These are phyloP conservation scores for Pyrenula massariospora DNA, from an alignment of 495 filamentous ascomycete genomes.

Conservation along the genomic window DNA sequence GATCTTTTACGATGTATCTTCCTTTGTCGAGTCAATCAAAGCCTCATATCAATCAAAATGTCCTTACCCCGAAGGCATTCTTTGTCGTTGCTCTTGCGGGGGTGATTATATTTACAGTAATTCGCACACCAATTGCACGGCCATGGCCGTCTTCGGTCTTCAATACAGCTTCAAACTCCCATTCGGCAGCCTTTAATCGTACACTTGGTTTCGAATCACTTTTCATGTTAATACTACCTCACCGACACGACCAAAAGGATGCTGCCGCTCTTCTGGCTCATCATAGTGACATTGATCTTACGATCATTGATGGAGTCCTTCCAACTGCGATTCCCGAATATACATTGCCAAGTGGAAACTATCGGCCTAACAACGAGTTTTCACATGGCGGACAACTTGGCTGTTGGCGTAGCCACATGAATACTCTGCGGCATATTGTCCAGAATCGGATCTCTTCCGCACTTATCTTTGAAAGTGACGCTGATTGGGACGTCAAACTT, in stretches of 20 bases:
- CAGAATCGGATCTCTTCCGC: slow-evolving; percentile 30
- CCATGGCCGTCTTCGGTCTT: not conserved
- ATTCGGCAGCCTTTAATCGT: not conserved
- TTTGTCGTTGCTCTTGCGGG: not conserved
- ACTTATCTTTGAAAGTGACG: slow-evolving; percentile 44
- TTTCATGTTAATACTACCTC: slow-evolving; percentile 22
- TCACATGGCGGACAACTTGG: slow-evolving; percentile 6
- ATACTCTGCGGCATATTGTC: slow-evolving; percentile 25
- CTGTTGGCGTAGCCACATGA: slow-evolving; percentile 23
- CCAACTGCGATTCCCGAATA: slow-evolving; percentile 15
- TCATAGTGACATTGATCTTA: slow-evolving; percentile 34
- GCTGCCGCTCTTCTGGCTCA: slow-evolving; percentile 41
- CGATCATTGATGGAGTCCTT: slow-evolving; percentile 9
- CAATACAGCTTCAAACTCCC: not conserved
- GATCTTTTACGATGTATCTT: not conserved
- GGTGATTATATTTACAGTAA: not conserved
- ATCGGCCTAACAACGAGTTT: not conserved
- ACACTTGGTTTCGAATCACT: not conserved
- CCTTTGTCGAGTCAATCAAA: not conserved
- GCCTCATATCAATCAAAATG: not conserved
- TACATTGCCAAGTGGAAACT: not conserved
- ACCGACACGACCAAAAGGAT: slow-evolving; percentile 51
- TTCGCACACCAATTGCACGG: not conserved
- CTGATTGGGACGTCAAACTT: slow-evolving; percentile 45
- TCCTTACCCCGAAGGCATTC: not conserved